Evolutionary conservation across 2,329 filamentous ascomycete species (phyloP), one percentile per base, ranked within the genome.

Genomic region (Metarhizium sp.): DNA sequence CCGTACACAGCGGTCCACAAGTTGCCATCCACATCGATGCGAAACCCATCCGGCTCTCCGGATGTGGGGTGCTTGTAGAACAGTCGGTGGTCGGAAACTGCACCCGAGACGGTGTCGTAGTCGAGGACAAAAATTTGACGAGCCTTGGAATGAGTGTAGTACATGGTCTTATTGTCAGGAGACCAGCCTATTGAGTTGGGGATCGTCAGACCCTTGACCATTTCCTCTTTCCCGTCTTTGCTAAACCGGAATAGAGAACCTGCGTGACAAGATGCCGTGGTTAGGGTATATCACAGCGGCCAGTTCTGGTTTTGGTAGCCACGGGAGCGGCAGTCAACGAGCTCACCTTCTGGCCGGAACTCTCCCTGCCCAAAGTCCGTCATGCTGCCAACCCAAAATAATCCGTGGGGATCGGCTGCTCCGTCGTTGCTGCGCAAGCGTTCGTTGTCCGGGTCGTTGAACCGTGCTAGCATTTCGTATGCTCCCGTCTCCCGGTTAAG

Each of bases 1-100:
- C 90, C 90, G 66, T 90, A 94, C n/a, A 94, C 77, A 7, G 90
- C 88, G 58, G 88, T 85, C 92, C 92, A 96, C 64, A 96, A 78
- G 73, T 87, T 86, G n/a, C 90, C 91, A 54, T 95, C 83, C 47
- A 79, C 80, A 66, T 96, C 92, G 64, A 95, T 81, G 59, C 86
- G 85, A 71, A 92, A 92, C 2, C 92, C 92, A 70, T 96, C 92
- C 1, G 90, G 90, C 59, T 83, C 81, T 50, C 86, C 85, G 30
- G 78, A 69, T 1, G 80, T 80, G 4, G 80, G 77, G 66, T 91
- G 83, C 55, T 79, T 75, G 73, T 91, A 92, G 72, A 91, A 90
- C 42, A 86, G 75, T 55, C 87, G 82, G 64, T 83, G 80, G 69
- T 88, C 86, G 56, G 78, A 80, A 53, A 90, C 76, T n/a, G 72